Base-by-base conservation (phyloP, 177 flowering plant species). In the Telopea speciosissima region DNA sequence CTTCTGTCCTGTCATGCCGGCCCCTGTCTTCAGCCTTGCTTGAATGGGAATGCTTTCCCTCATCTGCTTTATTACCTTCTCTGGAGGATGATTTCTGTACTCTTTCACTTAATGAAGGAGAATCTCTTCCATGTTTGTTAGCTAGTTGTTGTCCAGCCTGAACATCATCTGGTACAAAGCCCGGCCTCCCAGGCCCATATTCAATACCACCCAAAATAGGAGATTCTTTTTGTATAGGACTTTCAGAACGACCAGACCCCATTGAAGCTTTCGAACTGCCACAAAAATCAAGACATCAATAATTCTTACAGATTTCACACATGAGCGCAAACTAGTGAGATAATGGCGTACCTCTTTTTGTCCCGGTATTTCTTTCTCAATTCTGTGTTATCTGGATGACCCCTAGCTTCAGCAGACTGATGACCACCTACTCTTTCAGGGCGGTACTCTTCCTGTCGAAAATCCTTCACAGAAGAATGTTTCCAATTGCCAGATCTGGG, bases 261-360 rank as follows among this genome's bases (percentile, higher is more conserved):
- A 62, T 67, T 73, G 80, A 76, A 59, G 68, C 33, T 60, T 73
- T 84, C 68, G 73, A 86, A 74, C 94, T 91, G 96, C 65, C 63
- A 80, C 26, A 16, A 73, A 71, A 60, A 23, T 26, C 13, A 1
- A 6, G 65, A 42, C 28, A 62, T 45, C 36, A 73, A 49, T 44
- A 62, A 2, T 5, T 36, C 40, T 36, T 3, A 36, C 40, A 36
- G 40, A 36, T 36, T 36, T 36, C 40, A 36, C 40, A 36, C 40
- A n/a, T n/a, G 36, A 63, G 49, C 1, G 12, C 11, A 14, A 60
- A 42, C 22, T 44, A 44, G 11, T 25, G 21, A 26, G 54, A 26
- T 21, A 4, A 21, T 13, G 9, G 0, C 45, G 63, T 65, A 87
- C 91, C 89, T 78, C 69, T 62, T 77, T 58, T 56, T 73, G 17